A percentile compares a stretch with the other conserved stretches of the same genome.
phyloP scores from a whole-genome alignment of 495 filamentous ascomycete genomes.

The Penicillium paradoxum region DNA sequence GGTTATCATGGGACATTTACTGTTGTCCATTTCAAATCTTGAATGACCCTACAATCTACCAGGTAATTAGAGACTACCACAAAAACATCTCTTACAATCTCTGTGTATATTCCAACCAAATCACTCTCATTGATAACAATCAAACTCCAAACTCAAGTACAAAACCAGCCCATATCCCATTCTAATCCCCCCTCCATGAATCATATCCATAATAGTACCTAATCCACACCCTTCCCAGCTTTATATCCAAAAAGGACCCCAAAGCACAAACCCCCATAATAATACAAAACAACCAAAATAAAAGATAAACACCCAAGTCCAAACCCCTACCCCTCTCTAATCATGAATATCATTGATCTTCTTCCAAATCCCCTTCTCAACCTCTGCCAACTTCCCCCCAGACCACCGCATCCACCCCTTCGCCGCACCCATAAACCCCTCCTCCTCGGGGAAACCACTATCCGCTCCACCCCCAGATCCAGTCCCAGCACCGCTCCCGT shows the following conservation, averaged over 20 bases:
- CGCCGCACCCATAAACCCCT: conserved; percentile 49
- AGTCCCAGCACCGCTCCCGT: conserved; percentile 18
- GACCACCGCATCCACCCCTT: conserved; percentile 58
- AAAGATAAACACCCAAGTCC: not conserved
- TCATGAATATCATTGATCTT: conserved; percentile 51
- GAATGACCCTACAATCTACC: no score
- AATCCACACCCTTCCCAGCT: not conserved
- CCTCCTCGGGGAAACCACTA: conserved; percentile 31
- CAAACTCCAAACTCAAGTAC: not conserved
- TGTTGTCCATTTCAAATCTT: no score
- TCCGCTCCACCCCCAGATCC: conserved; percentile 14
- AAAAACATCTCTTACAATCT: no score
- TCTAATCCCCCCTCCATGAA: not conserved
- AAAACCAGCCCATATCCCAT: not conserved
- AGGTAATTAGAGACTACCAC: no score
- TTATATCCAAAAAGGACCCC: no score
- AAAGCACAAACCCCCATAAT: no score
- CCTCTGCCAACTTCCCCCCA: conserved; percentile 56
- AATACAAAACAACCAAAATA: not conserved
- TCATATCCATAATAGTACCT: not conserved
- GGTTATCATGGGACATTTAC: no score
- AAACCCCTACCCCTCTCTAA: not conserved
- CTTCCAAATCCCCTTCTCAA: conserved; percentile 69
- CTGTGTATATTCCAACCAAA: no score
- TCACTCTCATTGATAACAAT: no score